These are phyloP conservation scores for Rusavskia elegans DNA, from an alignment of 495 filamentous ascomycete genomes.

Conservation along the genomic window DNA sequence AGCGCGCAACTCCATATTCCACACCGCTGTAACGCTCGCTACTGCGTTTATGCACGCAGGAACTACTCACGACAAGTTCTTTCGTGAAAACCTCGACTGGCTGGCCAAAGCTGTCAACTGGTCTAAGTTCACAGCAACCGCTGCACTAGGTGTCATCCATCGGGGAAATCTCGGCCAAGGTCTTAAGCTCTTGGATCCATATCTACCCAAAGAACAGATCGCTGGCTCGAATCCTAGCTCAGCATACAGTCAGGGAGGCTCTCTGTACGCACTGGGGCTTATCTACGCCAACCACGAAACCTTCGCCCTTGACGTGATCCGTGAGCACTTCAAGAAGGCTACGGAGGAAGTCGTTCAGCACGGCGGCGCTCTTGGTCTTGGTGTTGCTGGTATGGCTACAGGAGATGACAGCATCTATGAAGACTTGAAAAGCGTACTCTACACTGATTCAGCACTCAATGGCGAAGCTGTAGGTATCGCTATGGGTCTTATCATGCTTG, in stretches of 20 bases:
- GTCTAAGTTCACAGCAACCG: constrained; percentile 98
- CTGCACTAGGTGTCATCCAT: constrained; percentile 92
- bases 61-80: constrained; percentile 93
- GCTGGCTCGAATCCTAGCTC: constrained; percentile 54
- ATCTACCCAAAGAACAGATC: constrained; percentile 60
- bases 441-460: constrained; percentile 84
- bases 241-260: constrained; percentile 89
- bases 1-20: constrained; percentile 94
- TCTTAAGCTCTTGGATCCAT: constrained; percentile 84
- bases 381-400: constrained; percentile 95
- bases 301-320: constrained; percentile 77
- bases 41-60: constrained; percentile 99
- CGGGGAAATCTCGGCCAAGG: constrained; percentile 85
- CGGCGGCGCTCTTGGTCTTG: constrained; percentile 85
- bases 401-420: constrained; percentile 83
- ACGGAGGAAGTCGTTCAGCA: constrained; percentile 94
- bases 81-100: constrained; percentile 95
- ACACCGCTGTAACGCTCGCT: constrained; percentile 88
- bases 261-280: constrained; percentile 85
- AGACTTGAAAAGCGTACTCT: constrained; percentile 72
- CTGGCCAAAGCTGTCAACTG: constrained; percentile 97
- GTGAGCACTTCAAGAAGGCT: constrained; percentile 69
- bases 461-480: constrained; percentile 91
- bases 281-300: constrained; percentile 98
- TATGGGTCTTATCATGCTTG: constrained; percentile 95